Percentiles rank a stretch among this genome's conserved stretches.
phyloP scores from a whole-genome alignment of 345 rosid genomes.

The Brassica rapa region DNA sequence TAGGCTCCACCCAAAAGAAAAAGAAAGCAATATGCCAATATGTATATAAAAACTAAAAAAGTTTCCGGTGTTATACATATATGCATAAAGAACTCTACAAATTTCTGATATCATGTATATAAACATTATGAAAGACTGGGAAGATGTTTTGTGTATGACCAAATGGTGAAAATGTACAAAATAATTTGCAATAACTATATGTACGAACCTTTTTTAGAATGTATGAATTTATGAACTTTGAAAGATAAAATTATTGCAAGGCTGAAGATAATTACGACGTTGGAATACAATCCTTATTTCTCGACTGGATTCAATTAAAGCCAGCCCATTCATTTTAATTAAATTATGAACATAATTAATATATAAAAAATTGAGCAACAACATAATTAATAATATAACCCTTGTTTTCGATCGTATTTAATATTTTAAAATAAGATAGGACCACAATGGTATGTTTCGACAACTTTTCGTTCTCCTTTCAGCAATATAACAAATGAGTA shows the following conservation, averaged over 20 bases:
- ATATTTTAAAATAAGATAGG: neutral
- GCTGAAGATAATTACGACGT: neutral
- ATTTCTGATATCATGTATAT: neutral
- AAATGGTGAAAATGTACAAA: slow-evolving; percentile 21
- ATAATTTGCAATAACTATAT: neutral
- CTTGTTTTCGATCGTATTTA: neutral
- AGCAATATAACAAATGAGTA: slow-evolving; percentile 14
- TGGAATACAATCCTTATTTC: slow-evolving; percentile 26
- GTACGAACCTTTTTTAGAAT: neutral
- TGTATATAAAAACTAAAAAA: neutral
- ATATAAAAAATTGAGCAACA: neutral
- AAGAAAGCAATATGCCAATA: neutral
- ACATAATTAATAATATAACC: neutral
- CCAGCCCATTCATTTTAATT: neutral
- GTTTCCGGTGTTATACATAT: slow-evolving; percentile 3
- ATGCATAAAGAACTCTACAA: neutral
- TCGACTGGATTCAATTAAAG: slow-evolving; percentile 16
- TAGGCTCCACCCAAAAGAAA: slow-evolving; percentile 32
- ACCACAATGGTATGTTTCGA: slow-evolving; percentile 13
- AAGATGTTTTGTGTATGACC: slow-evolving; percentile 8
- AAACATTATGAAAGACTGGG: slow-evolving; percentile 7
- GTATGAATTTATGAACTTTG: neutral
- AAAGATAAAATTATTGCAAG: neutral
- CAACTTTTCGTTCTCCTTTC: slow-evolving; percentile 5
- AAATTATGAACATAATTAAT: neutral